These are phyloP conservation scores for Ceratobasidium sp. DNA, from an alignment of 1,284 basidiomycete species.

Conservation along the genomic window DNA sequence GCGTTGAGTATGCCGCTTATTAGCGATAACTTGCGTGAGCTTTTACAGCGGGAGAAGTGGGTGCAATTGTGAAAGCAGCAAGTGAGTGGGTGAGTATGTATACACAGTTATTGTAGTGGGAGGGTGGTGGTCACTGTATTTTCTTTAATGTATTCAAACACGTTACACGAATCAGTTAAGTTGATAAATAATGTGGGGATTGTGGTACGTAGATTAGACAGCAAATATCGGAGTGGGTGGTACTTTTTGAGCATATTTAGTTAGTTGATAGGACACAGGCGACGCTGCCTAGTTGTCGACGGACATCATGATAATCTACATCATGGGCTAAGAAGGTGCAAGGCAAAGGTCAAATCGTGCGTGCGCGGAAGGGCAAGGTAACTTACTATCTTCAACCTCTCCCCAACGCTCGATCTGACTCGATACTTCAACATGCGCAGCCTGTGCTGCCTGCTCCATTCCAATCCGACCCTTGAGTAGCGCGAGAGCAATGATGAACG, in stretches of 20 bases:
- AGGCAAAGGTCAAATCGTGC: constrained; percentile 14
- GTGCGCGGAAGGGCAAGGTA: constrained; percentile 9
- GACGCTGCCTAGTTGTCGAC: constrained; percentile 88
- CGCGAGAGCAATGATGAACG: constrained; percentile 89
- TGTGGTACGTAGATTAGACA: neutral
- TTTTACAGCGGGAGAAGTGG: constrained; percentile 30
- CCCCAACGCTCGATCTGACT: constrained; percentile 98
- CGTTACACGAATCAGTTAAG: neutral
- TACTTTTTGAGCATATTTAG: constrained; percentile 10
- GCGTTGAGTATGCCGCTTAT: constrained; percentile 45
- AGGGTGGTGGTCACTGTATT: constrained; percentile 8
- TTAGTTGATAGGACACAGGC: constrained; percentile 64
- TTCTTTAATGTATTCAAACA: constrained; percentile 30
- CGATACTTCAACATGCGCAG: constrained; percentile 92
- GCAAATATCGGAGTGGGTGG: neutral
- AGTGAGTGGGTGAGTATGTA: neutral
- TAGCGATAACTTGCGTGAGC: constrained; percentile 45
- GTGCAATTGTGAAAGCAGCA: no score
- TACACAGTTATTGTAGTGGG: constrained; percentile 2
- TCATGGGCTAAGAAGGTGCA: constrained; percentile 78
- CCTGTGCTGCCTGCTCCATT: constrained; percentile 87
- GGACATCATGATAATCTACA: constrained; percentile 95
- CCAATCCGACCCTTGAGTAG: constrained; percentile 81
- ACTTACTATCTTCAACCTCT: constrained; percentile 97
- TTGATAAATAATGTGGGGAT: constrained; percentile 16